A percentile compares a stretch with the other conserved stretches of the same genome.
phyloP scores from a whole-genome alignment of 1,139 yeast species.

The Debaryomyces fabryi region DNA sequence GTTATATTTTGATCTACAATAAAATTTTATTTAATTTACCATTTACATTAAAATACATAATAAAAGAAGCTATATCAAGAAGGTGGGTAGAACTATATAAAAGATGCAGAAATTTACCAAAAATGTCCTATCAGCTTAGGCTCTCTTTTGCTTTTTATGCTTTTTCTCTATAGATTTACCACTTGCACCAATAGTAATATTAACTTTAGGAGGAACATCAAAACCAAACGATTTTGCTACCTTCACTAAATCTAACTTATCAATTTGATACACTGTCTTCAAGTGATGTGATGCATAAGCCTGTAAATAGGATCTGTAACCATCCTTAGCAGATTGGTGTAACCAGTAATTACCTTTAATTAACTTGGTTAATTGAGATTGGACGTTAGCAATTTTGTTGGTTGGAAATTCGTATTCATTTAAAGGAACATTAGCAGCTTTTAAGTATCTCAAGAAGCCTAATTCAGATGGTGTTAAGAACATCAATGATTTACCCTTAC shows the following conservation, averaged over 20 bases:
- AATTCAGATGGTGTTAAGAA: slow-evolving; percentile 91
- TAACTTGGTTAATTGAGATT: slow-evolving; percentile 86
- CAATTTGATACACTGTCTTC: slow-evolving; percentile 94
- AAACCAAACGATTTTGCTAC: slow-evolving; percentile 97
- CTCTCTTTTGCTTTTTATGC: slow-evolving; percentile 52
- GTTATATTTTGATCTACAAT: not conserved
- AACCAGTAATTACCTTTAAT: slow-evolving; percentile 91
- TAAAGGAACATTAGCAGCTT: slow-evolving; percentile 95
- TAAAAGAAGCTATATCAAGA: slow-evolving; percentile 4
- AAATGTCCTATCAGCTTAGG: slow-evolving; percentile 12
- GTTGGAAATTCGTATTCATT: slow-evolving; percentile 96
- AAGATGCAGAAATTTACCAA: slow-evolving; percentile 2
- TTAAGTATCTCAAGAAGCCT: slow-evolving; percentile 90
- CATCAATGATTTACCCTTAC: slow-evolving; percentile 93
- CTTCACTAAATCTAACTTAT: slow-evolving; percentile 88
- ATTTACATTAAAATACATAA: slow-evolving; percentile 10
- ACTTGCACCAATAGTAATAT: slow-evolving; percentile 92
- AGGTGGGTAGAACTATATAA: slow-evolving; percentile 7
- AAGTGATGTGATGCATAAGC: slow-evolving; percentile 96
- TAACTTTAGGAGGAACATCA: slow-evolving; percentile 94
- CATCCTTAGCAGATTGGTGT: slow-evolving; percentile 96
- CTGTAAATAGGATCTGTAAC: slow-evolving; percentile 92
- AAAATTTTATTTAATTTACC: slow-evolving; percentile 3
- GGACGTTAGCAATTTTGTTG: slow-evolving; percentile 93
- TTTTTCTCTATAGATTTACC: slow-evolving; percentile 62